These are phyloP conservation scores for Amphirosellinia nigrospora DNA, from an alignment of 495 filamentous ascomycete genomes.

Conservation along the genomic window DNA sequence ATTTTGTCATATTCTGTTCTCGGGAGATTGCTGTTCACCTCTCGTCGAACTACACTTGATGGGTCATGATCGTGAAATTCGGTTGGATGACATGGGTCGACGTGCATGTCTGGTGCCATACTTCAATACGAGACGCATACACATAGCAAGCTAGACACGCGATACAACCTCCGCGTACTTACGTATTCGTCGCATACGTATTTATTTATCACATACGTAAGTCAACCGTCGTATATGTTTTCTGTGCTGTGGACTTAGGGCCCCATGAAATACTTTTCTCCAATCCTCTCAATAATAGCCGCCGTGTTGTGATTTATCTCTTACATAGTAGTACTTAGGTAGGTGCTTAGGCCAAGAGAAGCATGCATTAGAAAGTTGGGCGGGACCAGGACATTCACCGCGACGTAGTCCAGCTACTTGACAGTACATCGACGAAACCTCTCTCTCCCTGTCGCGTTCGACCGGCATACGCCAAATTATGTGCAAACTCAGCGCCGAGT, in stretches of 20 bases:
- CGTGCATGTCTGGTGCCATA: constrained; percentile 2
- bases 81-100: constrained; percentile 2
- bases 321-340: too few relatives aligned
- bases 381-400: background rate
- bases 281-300: background rate
- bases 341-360: background rate
- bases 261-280: background rate
- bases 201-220: constrained; percentile 5
- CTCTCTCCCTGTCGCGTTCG: background rate
- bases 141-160: too few relatives aligned
- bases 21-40: too few relatives aligned
- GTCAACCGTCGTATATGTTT: background rate
- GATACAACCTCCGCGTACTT: background rate
- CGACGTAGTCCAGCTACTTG: background rate
- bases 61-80: background rate
- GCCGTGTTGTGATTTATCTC: background rate
- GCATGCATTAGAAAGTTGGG: background rate
- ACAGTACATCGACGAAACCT: background rate
- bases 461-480: background rate
- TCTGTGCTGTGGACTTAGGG: background rate
- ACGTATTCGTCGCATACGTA: background rate
- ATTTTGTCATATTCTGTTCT: too few relatives aligned
- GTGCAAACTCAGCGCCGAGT: background rate
- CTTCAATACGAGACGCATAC: constrained; percentile 14
- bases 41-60: background rate